phyloP scores from a whole-genome alignment of 2,329 filamentous ascomycete genomes.

The Ceratocystis diversiconidia region DNA sequence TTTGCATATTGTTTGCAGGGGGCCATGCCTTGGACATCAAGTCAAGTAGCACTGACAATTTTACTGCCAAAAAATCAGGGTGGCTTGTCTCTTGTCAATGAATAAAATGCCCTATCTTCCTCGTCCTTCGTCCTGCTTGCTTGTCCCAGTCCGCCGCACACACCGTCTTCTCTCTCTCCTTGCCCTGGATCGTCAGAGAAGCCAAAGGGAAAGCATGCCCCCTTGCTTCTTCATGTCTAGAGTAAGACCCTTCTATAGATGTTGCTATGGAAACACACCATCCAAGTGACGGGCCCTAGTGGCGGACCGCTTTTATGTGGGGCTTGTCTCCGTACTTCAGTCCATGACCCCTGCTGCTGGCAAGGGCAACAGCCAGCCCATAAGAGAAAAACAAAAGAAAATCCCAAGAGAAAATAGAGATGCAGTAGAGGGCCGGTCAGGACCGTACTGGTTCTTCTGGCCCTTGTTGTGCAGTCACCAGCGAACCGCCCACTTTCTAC shows the following conservation, averaged over 20 bases:
- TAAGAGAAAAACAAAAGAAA: background rate
- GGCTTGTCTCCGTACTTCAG: conserved; percentile 14
- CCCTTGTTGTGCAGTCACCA: too few relatives aligned
- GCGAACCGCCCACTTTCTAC: too few relatives aligned
- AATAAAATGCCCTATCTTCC: background rate
- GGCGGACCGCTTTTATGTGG: conserved; percentile 8
- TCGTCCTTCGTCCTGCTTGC: background rate
- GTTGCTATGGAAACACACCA: conserved; percentile 17
- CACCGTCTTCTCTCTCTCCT: background rate
- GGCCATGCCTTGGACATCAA: background rate
- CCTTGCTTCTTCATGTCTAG: background rate
- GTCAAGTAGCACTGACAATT: background rate
- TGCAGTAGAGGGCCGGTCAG: too few relatives aligned
- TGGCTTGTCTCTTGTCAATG: background rate
- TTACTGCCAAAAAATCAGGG: background rate
- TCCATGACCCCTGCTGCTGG: background rate
- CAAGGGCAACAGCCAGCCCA: background rate
- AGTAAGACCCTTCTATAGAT: conserved; percentile 15
- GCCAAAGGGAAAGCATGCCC: background rate
- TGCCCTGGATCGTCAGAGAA: background rate
- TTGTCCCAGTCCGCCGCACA: background rate
- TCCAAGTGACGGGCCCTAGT: conserved; percentile 14
- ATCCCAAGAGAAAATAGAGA: conserved; percentile 10
- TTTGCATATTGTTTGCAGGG: background rate
- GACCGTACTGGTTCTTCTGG: too few relatives aligned